Evolutionary conservation across 148 eudicot genomes (phyloP).

Genomic region (Polygonum maritimum): DNA sequence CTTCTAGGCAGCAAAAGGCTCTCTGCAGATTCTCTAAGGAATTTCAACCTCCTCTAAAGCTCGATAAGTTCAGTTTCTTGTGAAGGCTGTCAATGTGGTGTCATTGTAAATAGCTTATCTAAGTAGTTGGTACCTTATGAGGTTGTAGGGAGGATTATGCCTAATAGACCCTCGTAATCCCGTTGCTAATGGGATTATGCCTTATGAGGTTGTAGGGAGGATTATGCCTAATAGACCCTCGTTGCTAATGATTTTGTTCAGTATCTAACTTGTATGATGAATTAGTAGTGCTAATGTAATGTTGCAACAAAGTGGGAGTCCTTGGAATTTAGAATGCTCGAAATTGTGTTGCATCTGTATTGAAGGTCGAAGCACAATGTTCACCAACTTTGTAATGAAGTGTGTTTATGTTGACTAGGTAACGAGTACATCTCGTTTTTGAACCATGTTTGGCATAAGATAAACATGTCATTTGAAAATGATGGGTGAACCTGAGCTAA

Average conservation of each 20-base stretch:
- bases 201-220: not conserved
- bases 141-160: not conserved
- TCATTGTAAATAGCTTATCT: not conserved
- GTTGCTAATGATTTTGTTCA: not conserved
- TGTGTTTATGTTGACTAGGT: not conserved
- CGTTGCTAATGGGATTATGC: not conserved
- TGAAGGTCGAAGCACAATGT: not conserved
- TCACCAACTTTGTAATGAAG: not conserved
- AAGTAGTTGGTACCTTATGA: not conserved
- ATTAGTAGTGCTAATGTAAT: conserved; percentile 2
- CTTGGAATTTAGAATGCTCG: not conserved
- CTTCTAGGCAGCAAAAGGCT: not conserved
- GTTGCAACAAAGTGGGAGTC: not conserved
- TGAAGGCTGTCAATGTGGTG: not conserved
- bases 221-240: not conserved
- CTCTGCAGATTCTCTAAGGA: not conserved
- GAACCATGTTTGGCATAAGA: not conserved
- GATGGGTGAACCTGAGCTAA: not conserved
- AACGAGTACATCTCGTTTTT: not conserved
- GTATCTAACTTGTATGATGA: not conserved
- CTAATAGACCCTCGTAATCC: not conserved
- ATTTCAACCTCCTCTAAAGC: not conserved
- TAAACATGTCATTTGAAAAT: not conserved
- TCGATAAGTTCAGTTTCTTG: not conserved
- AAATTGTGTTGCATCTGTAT: not conserved